Conservation (phyloP, 257 asterid genomes). For the Scutellaria baicalensis region DNA sequence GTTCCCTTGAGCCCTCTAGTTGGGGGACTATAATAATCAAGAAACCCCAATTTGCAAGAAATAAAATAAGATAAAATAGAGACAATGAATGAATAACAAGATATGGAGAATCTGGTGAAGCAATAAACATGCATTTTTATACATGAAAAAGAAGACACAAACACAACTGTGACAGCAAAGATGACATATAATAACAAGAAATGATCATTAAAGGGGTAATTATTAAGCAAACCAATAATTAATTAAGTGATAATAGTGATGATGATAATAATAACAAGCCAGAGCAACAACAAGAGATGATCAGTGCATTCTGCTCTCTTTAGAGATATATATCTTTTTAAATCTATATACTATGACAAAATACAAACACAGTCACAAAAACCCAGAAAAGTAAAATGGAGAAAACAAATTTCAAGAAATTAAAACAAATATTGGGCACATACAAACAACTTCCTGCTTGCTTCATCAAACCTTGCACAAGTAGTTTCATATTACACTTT, state of each 20-base stretch:
- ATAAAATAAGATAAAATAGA: slow-evolving; percentile 6
- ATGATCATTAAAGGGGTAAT: slow-evolving; percentile 7
- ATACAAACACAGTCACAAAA: slow-evolving; percentile 45
- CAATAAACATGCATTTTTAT: background rate
- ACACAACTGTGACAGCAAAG: slow-evolving; percentile 40
- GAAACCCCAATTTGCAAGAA: slow-evolving; percentile 12
- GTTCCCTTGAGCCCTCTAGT: slow-evolving; percentile 49
- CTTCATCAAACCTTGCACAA: slow-evolving; percentile 23
- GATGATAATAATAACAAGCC: slow-evolving; percentile 26
- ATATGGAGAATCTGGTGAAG: slow-evolving; percentile 37
- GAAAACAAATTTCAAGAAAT: background rate
- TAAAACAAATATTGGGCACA: slow-evolving; percentile 13
- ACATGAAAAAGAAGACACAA: slow-evolving; percentile 23
- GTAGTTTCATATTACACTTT: background rate
- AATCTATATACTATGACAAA: slow-evolving; percentile 32
- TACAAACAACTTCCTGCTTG: slow-evolving; percentile 15
- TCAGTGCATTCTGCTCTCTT: slow-evolving; percentile 41
- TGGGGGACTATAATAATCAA: slow-evolving; percentile 36
- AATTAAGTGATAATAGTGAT: slow-evolving; percentile 3
- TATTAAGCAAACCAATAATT: slow-evolving; percentile 25
- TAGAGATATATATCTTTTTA: slow-evolving; percentile 8
- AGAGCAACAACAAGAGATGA: slow-evolving; percentile 33
- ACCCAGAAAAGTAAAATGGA: slow-evolving; percentile 4
- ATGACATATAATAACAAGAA: slow-evolving; percentile 9
- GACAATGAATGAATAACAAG: slow-evolving; percentile 14